A percentile compares a stretch with the other conserved stretches of the same genome.
phyloP scores from a whole-genome alignment of 179 eudicot genomes.

The Beta lomatogona region DNA sequence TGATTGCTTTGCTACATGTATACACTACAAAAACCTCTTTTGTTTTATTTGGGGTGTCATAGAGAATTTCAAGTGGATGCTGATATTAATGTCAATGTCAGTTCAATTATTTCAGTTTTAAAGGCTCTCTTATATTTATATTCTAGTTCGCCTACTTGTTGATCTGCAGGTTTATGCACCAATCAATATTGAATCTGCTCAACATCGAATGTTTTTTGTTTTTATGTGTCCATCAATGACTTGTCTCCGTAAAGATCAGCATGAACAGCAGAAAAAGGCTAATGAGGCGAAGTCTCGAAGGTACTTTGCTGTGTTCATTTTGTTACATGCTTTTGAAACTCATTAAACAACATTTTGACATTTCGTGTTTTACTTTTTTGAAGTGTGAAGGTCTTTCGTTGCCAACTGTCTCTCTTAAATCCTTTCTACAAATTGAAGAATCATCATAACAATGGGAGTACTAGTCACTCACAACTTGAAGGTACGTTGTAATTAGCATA shows the following conservation, averaged over 20 bases:
- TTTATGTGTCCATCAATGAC: slow-evolving; percentile 68
- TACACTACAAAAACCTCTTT: too few relatives aligned
- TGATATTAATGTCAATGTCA: too few relatives aligned
- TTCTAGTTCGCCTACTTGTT: not conserved
- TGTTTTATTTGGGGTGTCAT: too few relatives aligned
- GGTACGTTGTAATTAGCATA: not conserved
- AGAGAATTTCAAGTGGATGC: too few relatives aligned
- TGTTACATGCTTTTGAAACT: not conserved
- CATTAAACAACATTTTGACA: not conserved
- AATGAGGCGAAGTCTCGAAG: not conserved
- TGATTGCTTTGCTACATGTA: too few relatives aligned
- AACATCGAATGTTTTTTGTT: slow-evolving; percentile 50
- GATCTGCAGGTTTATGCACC: slow-evolving; percentile 54
- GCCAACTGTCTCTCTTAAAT: slow-evolving; percentile 11
- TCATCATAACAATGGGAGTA: not conserved
- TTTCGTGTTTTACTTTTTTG: not conserved
- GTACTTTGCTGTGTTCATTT: not conserved
- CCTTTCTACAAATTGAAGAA: slow-evolving; percentile 2
- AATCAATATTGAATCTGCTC: slow-evolving; percentile 44
- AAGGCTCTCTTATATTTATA: too few relatives aligned
- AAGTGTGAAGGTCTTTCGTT: slow-evolving; percentile 13
- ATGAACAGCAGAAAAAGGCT: slow-evolving; percentile 50
- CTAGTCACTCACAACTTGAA: not conserved
- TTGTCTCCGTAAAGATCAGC: slow-evolving; percentile 63
- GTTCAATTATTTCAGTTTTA: too few relatives aligned